A percentile compares a stretch with the other conserved stretches of the same genome.
phyloP scores from a whole-genome alignment of 2,329 filamentous ascomycete genomes.

The Phyllosticta citriasiana region DNA sequence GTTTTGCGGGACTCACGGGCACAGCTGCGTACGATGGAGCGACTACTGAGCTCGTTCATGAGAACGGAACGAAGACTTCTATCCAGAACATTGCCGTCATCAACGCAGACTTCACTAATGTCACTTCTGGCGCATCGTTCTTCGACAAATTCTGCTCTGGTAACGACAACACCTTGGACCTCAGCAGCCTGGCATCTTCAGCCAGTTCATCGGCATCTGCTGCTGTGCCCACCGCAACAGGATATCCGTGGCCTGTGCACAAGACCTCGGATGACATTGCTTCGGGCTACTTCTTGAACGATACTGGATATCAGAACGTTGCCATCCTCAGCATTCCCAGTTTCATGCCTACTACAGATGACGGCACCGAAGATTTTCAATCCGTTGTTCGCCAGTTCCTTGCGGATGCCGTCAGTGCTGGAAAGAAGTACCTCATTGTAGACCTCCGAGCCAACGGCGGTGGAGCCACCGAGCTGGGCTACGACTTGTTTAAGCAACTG shows the following conservation, averaged over 20 bases:
- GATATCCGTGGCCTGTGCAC: conserved; percentile 31
- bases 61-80: conserved; percentile 25
- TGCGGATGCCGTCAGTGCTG: conserved; percentile 32
- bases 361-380: conserved; percentile 26
- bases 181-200: conserved; percentile 6
- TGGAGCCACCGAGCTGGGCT: conserved; percentile 36
- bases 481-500: conserved; percentile 43
- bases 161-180: conserved; percentile 13
- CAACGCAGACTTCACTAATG: conserved; percentile 23
- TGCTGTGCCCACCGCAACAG: conserved; percentile 20
- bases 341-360: conserved; percentile 23
- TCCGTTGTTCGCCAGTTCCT: conserved; percentile 37
- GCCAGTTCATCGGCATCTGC: conserved; percentile 14
- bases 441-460: conserved; percentile 54
- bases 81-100: conserved; percentile 24
- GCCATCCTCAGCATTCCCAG: conserved; percentile 37
- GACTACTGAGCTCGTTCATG: conserved; percentile 26
- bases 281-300: conserved; percentile 37
- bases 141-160: conserved; percentile 30
- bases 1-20: conserved; percentile 9
- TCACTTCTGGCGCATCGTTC: conserved; percentile 30
- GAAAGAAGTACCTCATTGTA: conserved; percentile 53
- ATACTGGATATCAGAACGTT: conserved; percentile 31
- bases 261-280: conserved; percentile 27
- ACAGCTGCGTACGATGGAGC: conserved; percentile 19